These are phyloP conservation scores for Diplodia scrobiculata DNA, from an alignment of 2,329 filamentous ascomycete genomes.

Conservation along the genomic window DNA sequence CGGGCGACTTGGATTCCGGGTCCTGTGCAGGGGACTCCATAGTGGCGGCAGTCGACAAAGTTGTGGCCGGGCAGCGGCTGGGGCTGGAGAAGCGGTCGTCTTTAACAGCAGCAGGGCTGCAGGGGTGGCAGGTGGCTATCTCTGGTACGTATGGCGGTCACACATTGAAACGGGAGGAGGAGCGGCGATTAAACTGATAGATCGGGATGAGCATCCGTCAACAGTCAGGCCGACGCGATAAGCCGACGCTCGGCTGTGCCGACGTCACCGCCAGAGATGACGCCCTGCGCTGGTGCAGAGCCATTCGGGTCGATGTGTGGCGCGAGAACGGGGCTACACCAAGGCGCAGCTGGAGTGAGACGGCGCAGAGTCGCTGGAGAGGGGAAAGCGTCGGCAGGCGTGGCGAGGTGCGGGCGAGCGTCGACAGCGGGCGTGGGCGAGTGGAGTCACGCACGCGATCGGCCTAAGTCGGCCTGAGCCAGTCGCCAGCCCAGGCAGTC, in stretches of 20 bases:
- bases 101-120: constrained; percentile 12
- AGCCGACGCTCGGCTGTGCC: background rate
- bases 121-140: constrained; percentile 18
- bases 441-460: constrained; percentile 3
- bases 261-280: constrained; percentile 9
- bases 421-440: background rate
- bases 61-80: background rate
- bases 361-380: background rate
- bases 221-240: constrained; percentile 13
- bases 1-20: constrained; percentile 19
- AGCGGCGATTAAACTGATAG: constrained; percentile 15
- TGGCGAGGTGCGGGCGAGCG: background rate
- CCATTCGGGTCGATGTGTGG: too few relatives aligned
- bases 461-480: constrained; percentile 4
- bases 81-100: background rate
- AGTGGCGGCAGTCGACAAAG: background rate
- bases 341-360: constrained; percentile 2
- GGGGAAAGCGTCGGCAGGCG: constrained; percentile 13
- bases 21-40: constrained; percentile 16
- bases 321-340: background rate
- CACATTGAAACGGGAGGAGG: background rate
- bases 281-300: background rate
- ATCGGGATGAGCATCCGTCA: constrained; percentile 14
- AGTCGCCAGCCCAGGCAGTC: background rate
- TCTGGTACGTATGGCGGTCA: constrained; percentile 11